A percentile compares a stretch with the other conserved stretches of the same genome.
Conservation (phyloP, 169 alveolate species). For the Cryptosporidium ubiquitum region DNA sequence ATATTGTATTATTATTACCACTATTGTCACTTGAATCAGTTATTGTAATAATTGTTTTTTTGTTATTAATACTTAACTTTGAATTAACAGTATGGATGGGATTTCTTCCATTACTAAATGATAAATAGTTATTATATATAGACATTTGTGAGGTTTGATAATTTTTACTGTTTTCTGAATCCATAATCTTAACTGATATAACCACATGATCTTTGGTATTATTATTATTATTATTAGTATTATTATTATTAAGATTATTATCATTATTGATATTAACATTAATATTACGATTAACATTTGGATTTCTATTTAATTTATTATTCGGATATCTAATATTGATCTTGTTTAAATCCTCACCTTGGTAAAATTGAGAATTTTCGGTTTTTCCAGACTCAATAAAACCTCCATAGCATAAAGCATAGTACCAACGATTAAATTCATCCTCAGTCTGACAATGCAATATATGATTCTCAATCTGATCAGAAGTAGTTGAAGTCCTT, state of each 20-base stretch:
- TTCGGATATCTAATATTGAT: not conserved
- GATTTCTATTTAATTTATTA: not conserved
- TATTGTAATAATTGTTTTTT: not conserved
- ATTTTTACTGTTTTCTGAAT: not conserved
- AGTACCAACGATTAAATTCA: conserved; percentile 71
- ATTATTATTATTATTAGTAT: not conserved
- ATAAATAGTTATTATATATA: conserved; percentile 1
- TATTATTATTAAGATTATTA: not conserved
- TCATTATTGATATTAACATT: no score
- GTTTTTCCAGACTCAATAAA: conserved; percentile 2
- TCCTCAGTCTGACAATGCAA: conserved; percentile 62
- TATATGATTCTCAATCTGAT: conserved; percentile 56
- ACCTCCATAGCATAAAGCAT: conserved; percentile 68
- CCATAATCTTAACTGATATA: conserved; percentile 3
- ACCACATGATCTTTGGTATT: not conserved
- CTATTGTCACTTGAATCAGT: not conserved
- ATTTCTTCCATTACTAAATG: conserved; percentile 7
- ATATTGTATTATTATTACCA: not conserved
- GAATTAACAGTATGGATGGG: conserved; percentile 9
- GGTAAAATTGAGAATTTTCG: not conserved
- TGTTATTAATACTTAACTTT: conserved; percentile 23
- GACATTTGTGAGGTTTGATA: conserved; percentile 20
- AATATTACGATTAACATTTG: not conserved
- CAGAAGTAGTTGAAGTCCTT: conserved; percentile 58
- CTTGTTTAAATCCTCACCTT: not conserved